A percentile compares a stretch with the other conserved stretches of the same genome.
These are phyloP conservation scores for Combretum micranthum DNA, from an alignment of 345 rosid genomes.

Conservation along the genomic window DNA sequence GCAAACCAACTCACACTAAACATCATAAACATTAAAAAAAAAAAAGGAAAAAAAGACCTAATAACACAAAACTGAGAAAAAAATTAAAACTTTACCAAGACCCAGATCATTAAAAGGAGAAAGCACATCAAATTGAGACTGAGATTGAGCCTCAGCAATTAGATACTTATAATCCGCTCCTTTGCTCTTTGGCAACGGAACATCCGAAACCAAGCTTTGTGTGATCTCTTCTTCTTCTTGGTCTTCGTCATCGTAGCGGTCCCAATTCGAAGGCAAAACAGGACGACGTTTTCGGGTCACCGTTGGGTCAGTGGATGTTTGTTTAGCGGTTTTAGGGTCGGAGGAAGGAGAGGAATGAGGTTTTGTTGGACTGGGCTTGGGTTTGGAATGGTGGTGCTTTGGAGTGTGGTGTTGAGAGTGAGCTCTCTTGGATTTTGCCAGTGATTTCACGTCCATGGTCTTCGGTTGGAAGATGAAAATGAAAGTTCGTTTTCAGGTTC, in stretches of 20 bases:
- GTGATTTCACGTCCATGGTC: slow-evolving; percentile 64
- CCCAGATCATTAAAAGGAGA: slow-evolving; percentile 46
- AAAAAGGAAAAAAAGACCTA: background rate
- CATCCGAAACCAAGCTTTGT: slow-evolving; percentile 21
- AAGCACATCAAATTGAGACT: slow-evolving; percentile 28
- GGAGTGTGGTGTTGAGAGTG: slow-evolving; percentile 56
- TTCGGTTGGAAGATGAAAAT: too few species aligned
- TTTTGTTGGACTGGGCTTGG: slow-evolving; percentile 38
- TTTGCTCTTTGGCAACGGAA: slow-evolving; percentile 59
- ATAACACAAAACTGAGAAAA: background rate
- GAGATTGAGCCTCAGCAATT: slow-evolving; percentile 67
- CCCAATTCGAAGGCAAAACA: slow-evolving; percentile 68
- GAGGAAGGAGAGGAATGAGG: slow-evolving; percentile 9
- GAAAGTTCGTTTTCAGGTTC: too few species aligned
- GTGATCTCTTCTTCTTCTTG: slow-evolving; percentile 20
- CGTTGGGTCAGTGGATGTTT: slow-evolving; percentile 28
- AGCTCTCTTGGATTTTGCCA: slow-evolving; percentile 86
- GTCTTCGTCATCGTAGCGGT: slow-evolving; percentile 56
- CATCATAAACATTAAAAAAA: background rate
- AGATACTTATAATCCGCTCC: slow-evolving; percentile 68
- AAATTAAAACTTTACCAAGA: slow-evolving; percentile 33
- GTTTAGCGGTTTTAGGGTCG: slow-evolving; percentile 19
- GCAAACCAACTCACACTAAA: background rate
- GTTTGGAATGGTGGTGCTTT: slow-evolving; percentile 40
- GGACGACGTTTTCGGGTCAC: slow-evolving; percentile 24